Percentiles rank a stretch among this genome's conserved stretches.
Evolutionary conservation across 2,329 filamentous ascomycete genomes (phyloP).

Genomic region (Beauveria rudraprayagi): DNA sequence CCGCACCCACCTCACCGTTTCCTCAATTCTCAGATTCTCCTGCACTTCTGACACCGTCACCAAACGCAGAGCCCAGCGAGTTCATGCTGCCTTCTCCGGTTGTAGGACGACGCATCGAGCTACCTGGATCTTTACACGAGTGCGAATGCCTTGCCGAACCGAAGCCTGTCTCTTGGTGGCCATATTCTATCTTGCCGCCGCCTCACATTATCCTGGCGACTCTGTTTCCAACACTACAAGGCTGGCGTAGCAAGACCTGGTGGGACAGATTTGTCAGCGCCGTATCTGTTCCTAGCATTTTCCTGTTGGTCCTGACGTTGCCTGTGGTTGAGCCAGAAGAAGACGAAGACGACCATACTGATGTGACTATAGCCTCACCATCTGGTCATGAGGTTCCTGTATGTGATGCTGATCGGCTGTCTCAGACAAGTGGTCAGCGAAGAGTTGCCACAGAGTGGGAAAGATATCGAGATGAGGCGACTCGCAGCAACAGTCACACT

Average conservation of each 20-base stretch:
- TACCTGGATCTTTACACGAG: constrained; percentile 37
- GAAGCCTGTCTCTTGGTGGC: constrained; percentile 67
- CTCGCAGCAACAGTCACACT: constrained; percentile 18
- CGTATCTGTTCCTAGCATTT: constrained; percentile 81
- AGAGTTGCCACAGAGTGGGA: constrained; percentile 47
- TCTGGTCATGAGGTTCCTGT: neutral
- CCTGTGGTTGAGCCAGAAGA: constrained; percentile 76
- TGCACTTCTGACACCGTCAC: constrained; percentile 33
- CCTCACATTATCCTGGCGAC: constrained; percentile 64
- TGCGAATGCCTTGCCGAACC: constrained; percentile 26
- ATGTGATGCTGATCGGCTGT: neutral
- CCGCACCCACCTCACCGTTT: constrained; percentile 54
- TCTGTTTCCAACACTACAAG: constrained; percentile 78
- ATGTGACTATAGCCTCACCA: constrained; percentile 8
- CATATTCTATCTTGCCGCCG: constrained; percentile 62
- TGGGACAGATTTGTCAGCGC: constrained; percentile 77
- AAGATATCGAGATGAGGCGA: constrained; percentile 39
- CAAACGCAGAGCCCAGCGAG: constrained; percentile 39
- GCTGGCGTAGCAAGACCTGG: constrained; percentile 73
- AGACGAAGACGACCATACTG: constrained; percentile 32
- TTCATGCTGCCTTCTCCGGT: constrained; percentile 42
- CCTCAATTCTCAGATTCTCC: constrained; percentile 59
- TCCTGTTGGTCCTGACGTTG: constrained; percentile 80
- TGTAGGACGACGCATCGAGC: constrained; percentile 34
- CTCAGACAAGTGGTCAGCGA: neutral